Base-by-base conservation (phyloP, 2,329 filamentous ascomycete species). In the Pyricularia grisea region DNA sequence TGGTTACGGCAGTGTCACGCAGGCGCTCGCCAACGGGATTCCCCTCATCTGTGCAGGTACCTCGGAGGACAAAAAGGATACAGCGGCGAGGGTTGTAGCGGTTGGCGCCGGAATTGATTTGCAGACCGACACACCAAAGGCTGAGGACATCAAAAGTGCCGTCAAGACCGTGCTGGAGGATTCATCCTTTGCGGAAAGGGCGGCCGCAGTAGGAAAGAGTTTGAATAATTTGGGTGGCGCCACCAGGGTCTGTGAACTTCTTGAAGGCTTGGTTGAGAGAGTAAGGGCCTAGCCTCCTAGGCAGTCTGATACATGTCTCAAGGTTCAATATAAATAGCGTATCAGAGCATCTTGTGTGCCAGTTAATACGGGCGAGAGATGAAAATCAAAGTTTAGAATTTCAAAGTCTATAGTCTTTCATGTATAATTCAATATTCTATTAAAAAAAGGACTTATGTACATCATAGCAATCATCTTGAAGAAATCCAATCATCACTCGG, bases 51-150 rank as follows among this genome's bases (percentile, higher is more conserved):
- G 72, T 42, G 73, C 73, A 2, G 73, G 72, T 0, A 69, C 69
- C 9, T 69, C 69, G 30, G 72, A 73, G 68, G 73, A 74, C 50
- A 74, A 73, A 67, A 71, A 71, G 0, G 71, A 72, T 28, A 70
- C 70, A 25, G 72, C 72, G 65, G 70, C 69, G 2, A 68, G 73
- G 10, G 73, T 74, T 10, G 72, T 72, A 10, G 72, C 71, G 73
- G 70, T 70, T 3, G 73, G 73, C 17, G 73, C 71, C 1, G 73
- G 72, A 23, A 69, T 74, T 50, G 72, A 74, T 55, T 68, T 73
- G 4, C 65, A 60, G 3, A 73, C 72, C 0, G 68, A 68, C 11
- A 69, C 67, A 28, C 73, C 73, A 0, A 55, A 67, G 2, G 69
- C 67, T 11, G 55, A 50, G 17, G 65, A 68, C 1, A 65, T 73